phyloP scores from a whole-genome alignment of 169 alveolate genomes.

The Cryptosporidium meleagridis region DNA sequence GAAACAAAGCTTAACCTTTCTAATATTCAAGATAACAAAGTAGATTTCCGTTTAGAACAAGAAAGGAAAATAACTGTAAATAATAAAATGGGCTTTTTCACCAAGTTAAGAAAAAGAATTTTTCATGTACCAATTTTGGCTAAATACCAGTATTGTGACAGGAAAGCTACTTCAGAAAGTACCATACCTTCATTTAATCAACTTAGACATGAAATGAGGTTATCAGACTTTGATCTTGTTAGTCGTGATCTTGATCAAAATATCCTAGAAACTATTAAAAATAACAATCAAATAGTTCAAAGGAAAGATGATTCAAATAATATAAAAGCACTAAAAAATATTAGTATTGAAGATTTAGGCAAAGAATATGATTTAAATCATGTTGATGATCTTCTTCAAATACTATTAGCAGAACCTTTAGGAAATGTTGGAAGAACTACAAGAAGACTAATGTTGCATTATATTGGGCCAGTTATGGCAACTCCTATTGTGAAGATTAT shows the following conservation, averaged over 20 bases:
- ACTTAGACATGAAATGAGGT: background rate
- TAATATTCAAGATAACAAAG: background rate
- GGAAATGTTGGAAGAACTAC: constrained; percentile 82
- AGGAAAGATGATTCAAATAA: background rate
- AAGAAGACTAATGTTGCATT: constrained; percentile 76
- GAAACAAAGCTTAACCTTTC: background rate
- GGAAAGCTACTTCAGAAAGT: background rate
- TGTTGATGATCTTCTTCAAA: constrained; percentile 54
- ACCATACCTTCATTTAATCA: constrained; percentile 5
- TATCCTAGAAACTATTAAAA: background rate
- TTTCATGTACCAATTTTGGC: constrained; percentile 29
- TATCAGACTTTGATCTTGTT: constrained; percentile 16
- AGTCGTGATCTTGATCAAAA: constrained; percentile 21
- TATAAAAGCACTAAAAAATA: background rate
- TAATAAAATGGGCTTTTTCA: background rate
- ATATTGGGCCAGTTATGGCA: constrained; percentile 79
- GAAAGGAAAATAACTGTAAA: background rate
- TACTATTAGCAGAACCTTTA: constrained; percentile 76
- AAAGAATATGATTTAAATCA: background rate
- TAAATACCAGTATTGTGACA: background rate
- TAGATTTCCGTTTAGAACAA: background rate
- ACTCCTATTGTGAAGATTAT: constrained; percentile 76
- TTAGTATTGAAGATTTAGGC: constrained; percentile 2
- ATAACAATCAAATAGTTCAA: constrained; percentile 10
- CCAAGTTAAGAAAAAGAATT: constrained; percentile 11